Percentiles rank a stretch among this genome's conserved stretches.
Evolutionary conservation across 164 flowering plant genomes (phyloP).

Genomic region (Liriodendron chinense): DNA sequence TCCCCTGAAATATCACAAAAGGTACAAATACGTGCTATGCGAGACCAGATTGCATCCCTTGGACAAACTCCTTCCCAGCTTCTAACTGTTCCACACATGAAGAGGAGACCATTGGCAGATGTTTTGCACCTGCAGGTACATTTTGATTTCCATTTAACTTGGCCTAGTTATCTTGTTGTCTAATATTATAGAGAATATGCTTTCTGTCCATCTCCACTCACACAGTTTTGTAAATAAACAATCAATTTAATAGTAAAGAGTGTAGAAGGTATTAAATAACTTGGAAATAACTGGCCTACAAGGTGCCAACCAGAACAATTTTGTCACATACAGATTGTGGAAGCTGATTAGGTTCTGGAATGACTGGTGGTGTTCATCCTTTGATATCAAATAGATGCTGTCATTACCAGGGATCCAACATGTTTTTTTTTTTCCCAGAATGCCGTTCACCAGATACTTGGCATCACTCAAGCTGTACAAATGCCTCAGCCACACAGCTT

Average conservation of each 20-base stretch:
- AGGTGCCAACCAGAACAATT: background rate
- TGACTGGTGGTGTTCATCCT: background rate
- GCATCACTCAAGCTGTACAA: no score
- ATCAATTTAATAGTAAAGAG: no score
- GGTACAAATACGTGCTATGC: slow-evolving; percentile 89
- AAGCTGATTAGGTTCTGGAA: background rate
- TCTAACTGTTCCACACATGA: slow-evolving; percentile 79
- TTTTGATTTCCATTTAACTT: background rate
- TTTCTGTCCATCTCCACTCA: no score
- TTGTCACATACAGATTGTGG: background rate
- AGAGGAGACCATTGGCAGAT: slow-evolving; percentile 69
- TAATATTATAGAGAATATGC: no score
- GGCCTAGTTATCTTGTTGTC: background rate
- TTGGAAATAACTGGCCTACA: background rate
- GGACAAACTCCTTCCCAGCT: slow-evolving; percentile 99
- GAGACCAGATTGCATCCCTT: slow-evolving; percentile 97
- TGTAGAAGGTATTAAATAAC: background rate
- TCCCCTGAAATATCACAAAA: slow-evolving; percentile 21
- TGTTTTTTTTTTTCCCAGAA: no score
- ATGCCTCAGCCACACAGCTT: background rate
- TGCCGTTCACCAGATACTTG: no score
- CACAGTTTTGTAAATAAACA: no score
- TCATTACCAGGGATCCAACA: background rate
- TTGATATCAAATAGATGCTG: background rate
- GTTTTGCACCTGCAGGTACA: slow-evolving; percentile 91